phyloP scores from a whole-genome alignment of 129 eudicot genomes.

The Helichrysum umbraculigerum region DNA sequence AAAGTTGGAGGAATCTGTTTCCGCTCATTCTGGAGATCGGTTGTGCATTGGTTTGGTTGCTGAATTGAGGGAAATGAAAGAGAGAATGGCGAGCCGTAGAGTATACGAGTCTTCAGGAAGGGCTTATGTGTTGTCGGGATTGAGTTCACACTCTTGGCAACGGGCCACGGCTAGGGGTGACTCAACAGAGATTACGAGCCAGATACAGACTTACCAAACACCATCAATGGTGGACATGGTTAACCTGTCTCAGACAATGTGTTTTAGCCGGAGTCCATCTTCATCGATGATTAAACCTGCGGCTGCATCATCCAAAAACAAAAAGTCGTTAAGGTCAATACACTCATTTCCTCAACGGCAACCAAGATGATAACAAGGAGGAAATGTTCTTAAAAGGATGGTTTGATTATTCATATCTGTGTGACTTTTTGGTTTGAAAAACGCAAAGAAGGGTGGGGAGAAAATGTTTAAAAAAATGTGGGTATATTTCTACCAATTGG shows the following conservation, averaged over 20 bases:
- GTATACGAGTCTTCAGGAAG: conserved; percentile 73
- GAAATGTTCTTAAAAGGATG: background rate
- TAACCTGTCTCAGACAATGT: conserved; percentile 65
- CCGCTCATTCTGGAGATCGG: conserved; percentile 53
- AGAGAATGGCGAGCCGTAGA: conserved; percentile 68
- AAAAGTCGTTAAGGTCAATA: conserved; percentile 42
- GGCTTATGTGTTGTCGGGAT: conserved; percentile 81
- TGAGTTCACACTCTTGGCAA: conserved; percentile 94
- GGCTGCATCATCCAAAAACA: conserved; percentile 39
- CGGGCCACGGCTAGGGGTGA: conserved; percentile 90
- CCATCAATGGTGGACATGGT: conserved; percentile 88
- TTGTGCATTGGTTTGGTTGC: conserved; percentile 62
- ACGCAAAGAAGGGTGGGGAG: background rate
- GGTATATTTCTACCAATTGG: conserved; percentile 1
- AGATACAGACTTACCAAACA: conserved; percentile 62
- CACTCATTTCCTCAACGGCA: conserved; percentile 59
- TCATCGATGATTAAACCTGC: conserved; percentile 46
- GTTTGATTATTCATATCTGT: background rate
- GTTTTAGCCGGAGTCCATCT: conserved; percentile 48
- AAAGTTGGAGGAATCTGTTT: conserved; percentile 41
- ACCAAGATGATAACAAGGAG: conserved; percentile 43
- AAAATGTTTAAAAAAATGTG: background rate
- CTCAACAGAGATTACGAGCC: conserved; percentile 52
- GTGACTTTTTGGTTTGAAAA: background rate
- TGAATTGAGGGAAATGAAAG: conserved; percentile 72